Conservation (phyloP, 768 basidiomycete species). For the Psilocybe cyanescens region DNA sequence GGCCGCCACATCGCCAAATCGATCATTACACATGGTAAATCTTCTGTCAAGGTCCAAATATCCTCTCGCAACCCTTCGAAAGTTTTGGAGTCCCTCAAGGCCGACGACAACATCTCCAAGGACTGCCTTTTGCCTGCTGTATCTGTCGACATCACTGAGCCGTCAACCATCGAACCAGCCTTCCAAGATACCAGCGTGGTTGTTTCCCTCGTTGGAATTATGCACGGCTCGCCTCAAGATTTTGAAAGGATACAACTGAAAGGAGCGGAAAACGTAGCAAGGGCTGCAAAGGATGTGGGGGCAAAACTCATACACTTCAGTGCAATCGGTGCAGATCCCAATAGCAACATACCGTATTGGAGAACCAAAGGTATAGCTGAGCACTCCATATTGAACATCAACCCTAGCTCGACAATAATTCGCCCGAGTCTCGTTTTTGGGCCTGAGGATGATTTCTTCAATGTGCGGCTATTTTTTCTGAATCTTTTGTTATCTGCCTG, state of each 20-base stretch:
- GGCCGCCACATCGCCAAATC: constrained; percentile 64
- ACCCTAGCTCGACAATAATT: constrained; percentile 61
- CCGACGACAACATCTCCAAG: constrained; percentile 29
- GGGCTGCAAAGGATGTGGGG: constrained; percentile 50
- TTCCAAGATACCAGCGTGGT: constrained; percentile 61
- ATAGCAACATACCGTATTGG: constrained; percentile 60
- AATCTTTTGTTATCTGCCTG: not conserved
- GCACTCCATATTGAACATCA: constrained; percentile 46
- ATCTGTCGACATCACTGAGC: constrained; percentile 58
- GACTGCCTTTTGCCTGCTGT: constrained; percentile 43
- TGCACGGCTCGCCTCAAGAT: constrained; percentile 56
- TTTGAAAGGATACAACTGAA: constrained; percentile 67
- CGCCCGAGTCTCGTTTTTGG: constrained; percentile 79
- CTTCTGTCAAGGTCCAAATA: constrained; percentile 52
- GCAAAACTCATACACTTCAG: constrained; percentile 70
- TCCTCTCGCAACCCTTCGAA: constrained; percentile 61
- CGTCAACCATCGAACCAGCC: constrained; percentile 46
- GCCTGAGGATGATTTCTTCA: constrained; percentile 77
- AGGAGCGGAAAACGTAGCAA: constrained; percentile 70
- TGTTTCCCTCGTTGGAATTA: constrained; percentile 71
- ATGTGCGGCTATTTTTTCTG: constrained; percentile 44
- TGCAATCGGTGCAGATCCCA: constrained; percentile 72
- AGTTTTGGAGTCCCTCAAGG: constrained; percentile 36
- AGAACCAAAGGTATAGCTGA: constrained; percentile 71
- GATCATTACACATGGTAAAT: constrained; percentile 15